A percentile compares a stretch with the other conserved stretches of the same genome.
These are phyloP conservation scores for Mycena amicta DNA, from an alignment of 768 basidiomycete genomes.

Conservation along the genomic window DNA sequence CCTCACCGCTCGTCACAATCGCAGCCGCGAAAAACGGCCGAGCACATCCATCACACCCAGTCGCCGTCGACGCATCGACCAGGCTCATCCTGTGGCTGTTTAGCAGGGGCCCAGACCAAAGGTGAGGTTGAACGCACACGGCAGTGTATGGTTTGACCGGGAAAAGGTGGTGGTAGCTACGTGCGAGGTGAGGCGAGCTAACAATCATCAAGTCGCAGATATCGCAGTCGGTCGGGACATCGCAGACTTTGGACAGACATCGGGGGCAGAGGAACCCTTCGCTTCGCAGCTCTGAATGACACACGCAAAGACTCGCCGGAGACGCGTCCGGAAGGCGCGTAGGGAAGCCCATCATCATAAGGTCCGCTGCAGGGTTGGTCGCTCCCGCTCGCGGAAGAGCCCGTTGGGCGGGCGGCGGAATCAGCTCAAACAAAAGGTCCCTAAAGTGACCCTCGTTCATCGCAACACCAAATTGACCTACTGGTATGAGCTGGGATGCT, in stretches of 20 bases:
- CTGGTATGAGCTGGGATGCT: not conserved
- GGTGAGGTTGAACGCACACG: slow-evolving; percentile 61
- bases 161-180: slow-evolving; percentile 95
- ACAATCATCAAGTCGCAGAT: slow-evolving; percentile 98
- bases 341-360: slow-evolving; percentile 99
- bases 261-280: slow-evolving; percentile 95
- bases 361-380: slow-evolving; percentile 73
- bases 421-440: slow-evolving; percentile 92
- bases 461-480: slow-evolving; percentile 92
- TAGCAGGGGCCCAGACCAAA: not conserved
- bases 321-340: slow-evolving; percentile 85
- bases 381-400: slow-evolving; percentile 49
- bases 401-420: slow-evolving; percentile 90
- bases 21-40: slow-evolving; percentile 59
- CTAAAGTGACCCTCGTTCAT: slow-evolving; percentile 97
- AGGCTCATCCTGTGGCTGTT: slow-evolving; percentile 38
- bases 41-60: slow-evolving; percentile 80
- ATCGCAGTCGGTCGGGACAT: slow-evolving; percentile 97
- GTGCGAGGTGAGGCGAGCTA: slow-evolving; percentile 93
- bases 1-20: slow-evolving; percentile 49
- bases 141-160: slow-evolving; percentile 86
- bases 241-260: slow-evolving; percentile 91
- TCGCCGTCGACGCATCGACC: slow-evolving; percentile 37
- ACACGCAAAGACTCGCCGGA: slow-evolving; percentile 85
- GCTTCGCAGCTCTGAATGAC: slow-evolving; percentile 90